phyloP scores from a whole-genome alignment of 2,329 filamentous ascomycete species.

The Periglandula ipomoeae region DNA sequence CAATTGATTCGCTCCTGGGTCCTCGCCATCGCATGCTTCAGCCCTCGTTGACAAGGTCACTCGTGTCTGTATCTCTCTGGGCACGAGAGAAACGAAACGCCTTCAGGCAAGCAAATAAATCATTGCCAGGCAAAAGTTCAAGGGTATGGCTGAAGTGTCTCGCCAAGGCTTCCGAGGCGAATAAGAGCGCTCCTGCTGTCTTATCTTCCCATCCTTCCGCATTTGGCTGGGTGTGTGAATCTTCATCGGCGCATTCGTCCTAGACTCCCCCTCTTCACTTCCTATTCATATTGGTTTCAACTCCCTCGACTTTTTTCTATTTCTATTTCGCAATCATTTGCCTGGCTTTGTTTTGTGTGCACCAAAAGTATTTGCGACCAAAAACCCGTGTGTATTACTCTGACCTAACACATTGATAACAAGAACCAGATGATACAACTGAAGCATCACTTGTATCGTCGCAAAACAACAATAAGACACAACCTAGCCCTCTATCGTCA shows the following conservation, averaged over 20 bases:
- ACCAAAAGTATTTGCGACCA: background rate
- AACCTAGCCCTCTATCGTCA: background rate
- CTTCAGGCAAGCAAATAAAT: background rate
- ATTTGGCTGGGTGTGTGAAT: constrained; percentile 3
- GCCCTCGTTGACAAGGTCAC: background rate
- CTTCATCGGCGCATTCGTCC: background rate
- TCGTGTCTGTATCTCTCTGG: background rate
- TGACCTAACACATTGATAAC: background rate
- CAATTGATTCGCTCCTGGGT: background rate
- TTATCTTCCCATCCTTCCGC: constrained; percentile 4
- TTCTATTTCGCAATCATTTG: background rate
- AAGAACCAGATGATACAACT: background rate
- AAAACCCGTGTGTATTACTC: background rate
- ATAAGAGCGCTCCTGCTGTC: constrained; percentile 1
- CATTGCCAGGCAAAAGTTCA: background rate
- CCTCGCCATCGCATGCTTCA: background rate
- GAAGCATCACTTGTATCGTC: background rate
- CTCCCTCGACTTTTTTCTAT: background rate
- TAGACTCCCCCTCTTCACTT: background rate
- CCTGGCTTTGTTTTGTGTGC: background rate
- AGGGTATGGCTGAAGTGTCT: background rate
- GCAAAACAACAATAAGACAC: background rate
- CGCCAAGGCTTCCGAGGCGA: background rate
- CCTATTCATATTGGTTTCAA: background rate
- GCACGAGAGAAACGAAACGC: background rate